phyloP scores from a whole-genome alignment of 1,139 yeast species.

The Yamadazyma membranifaciens region DNA sequence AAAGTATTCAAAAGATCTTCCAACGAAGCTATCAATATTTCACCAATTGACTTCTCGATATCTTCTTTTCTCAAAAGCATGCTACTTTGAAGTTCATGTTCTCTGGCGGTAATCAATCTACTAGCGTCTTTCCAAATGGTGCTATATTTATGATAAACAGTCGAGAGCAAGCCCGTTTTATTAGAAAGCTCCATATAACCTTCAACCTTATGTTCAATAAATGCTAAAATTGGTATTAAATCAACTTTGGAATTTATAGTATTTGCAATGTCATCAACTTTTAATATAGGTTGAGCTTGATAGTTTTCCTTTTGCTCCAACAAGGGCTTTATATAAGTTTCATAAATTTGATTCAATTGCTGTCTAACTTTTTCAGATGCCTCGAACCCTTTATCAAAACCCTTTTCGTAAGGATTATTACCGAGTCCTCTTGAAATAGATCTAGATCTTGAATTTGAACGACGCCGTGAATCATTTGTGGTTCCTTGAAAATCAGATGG shows the following conservation, averaged over 20 bases:
- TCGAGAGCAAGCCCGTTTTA: conserved; percentile 27
- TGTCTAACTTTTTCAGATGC: conserved; percentile 27
- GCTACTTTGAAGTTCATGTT: conserved; percentile 21
- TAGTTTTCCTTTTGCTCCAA: conserved; percentile 9
- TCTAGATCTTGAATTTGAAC: background rate
- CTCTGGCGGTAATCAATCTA: conserved; percentile 27
- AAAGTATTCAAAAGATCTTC: conserved; percentile 7
- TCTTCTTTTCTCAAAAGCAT: conserved; percentile 6
- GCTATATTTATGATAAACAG: conserved; percentile 28
- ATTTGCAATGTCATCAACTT: conserved; percentile 34
- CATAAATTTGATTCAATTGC: conserved; percentile 17
- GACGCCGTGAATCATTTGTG: background rate
- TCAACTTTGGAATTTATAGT: conserved; percentile 34
- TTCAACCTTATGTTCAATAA: conserved; percentile 28
- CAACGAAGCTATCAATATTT: conserved; percentile 7
- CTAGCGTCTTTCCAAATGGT: conserved; percentile 40
- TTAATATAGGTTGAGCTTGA: background rate
- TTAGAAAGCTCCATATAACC: conserved; percentile 28
- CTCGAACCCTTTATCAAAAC: conserved; percentile 33
- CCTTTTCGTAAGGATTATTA: conserved; percentile 29
- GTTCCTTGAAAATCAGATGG: background rate
- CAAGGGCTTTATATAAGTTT: conserved; percentile 14
- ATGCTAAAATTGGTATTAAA: conserved; percentile 31
- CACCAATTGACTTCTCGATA: conserved; percentile 8
- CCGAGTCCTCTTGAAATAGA: background rate